phyloP scores from a whole-genome alignment of 192 early-diverging fungal species.

The Rhizoclosmatium sp. region DNA sequence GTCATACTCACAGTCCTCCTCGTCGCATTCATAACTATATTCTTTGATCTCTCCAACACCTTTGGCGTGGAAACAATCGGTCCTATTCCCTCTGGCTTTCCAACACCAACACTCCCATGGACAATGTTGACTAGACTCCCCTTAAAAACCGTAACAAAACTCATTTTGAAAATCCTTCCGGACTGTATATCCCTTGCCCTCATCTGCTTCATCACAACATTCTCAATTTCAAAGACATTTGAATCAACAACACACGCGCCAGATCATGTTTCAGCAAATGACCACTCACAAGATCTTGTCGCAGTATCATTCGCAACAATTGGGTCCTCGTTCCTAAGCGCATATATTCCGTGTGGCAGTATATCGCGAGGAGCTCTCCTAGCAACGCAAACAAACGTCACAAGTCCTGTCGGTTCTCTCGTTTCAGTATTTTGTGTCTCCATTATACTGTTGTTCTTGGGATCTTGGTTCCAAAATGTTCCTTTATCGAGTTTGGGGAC shows the following conservation, averaged over 20 bases:
- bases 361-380: conserved; percentile 24
- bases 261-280: not conserved
- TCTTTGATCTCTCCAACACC: not conserved
- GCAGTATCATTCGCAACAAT: conserved; percentile 16
- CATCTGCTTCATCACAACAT: conserved; percentile 29
- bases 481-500: not conserved
- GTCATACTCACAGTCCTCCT: conserved; percentile 32
- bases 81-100: conserved; percentile 25
- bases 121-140: not conserved
- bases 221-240: conserved; percentile 37
- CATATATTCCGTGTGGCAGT: conserved; percentile 16
- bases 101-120: conserved; percentile 22
- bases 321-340: conserved; percentile 7
- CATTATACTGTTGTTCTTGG: not conserved
- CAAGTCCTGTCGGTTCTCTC: conserved; percentile 5
- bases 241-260: not conserved
- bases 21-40: not conserved
- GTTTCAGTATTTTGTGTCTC: not conserved
- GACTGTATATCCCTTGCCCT: conserved; percentile 18
- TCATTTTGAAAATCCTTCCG: conserved; percentile 7
- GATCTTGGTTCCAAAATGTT: conserved; percentile 13
- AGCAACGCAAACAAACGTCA: conserved; percentile 23
- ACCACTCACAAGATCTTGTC: not conserved
- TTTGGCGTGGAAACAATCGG: conserved; percentile 28
- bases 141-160: not conserved